Evolutionary conservation across 2,329 filamentous ascomycete genomes (phyloP).

Genomic region (Talaromyces sp.): DNA sequence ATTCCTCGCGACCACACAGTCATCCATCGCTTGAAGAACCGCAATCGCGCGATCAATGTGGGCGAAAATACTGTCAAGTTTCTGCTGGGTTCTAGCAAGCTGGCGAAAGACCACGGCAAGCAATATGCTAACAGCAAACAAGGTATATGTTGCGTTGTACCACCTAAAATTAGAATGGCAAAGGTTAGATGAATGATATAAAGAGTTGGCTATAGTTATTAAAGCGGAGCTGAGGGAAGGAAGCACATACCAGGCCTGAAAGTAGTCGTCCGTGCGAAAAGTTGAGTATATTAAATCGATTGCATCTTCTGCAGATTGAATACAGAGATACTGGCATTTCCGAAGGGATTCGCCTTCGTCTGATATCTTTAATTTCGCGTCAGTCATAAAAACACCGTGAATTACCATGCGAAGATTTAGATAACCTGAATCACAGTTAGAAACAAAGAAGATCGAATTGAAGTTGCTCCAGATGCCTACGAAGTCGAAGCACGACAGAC

Average conservation of each 20-base stretch:
- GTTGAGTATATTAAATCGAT: too few relatives aligned
- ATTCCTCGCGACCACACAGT: background rate
- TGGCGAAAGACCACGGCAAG: background rate
- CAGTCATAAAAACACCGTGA: background rate
- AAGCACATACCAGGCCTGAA: background rate
- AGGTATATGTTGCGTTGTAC: background rate
- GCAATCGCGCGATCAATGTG: background rate
- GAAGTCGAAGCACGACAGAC: background rate
- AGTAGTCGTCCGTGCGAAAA: too few relatives aligned
- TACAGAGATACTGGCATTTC: background rate
- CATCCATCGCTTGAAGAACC: background rate
- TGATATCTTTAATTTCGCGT: background rate
- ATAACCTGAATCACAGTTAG: background rate
- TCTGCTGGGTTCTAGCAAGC: background rate
- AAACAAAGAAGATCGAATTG: background rate
- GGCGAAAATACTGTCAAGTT: background rate
- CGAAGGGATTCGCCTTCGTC: background rate
- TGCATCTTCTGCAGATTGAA: background rate
- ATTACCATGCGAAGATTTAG: background rate
- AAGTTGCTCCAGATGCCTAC: background rate
- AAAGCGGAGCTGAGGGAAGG: background rate
- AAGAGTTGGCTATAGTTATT: too few relatives aligned
- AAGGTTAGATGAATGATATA: too few relatives aligned
- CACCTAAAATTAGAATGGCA: background rate
- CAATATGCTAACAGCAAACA: background rate